phyloP scores from a whole-genome alignment of 2,329 filamentous ascomycete species.

The Biscogniauxia sp. region DNA sequence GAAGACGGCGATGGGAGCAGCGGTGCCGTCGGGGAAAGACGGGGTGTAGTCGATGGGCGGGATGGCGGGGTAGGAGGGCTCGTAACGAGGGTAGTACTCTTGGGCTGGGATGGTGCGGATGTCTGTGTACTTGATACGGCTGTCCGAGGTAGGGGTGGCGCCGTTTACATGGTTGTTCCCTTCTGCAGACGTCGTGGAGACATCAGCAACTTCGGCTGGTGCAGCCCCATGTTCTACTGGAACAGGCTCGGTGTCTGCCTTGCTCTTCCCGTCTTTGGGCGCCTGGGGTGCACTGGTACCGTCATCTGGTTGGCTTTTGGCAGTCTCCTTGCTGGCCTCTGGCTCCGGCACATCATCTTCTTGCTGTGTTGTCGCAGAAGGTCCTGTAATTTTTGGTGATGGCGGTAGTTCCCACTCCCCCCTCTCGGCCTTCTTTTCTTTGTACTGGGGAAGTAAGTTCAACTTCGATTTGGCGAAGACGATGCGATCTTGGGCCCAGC shows the following conservation, averaged over 20 bases:
- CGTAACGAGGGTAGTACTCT: constrained; percentile 4
- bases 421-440: constrained; percentile 18
- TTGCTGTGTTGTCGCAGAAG: background rate
- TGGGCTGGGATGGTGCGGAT: constrained; percentile 11
- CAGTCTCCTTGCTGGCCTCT: background rate
- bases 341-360: background rate
- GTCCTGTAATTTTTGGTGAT: background rate
- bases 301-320: background rate
- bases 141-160: background rate
- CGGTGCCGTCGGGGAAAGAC: background rate
- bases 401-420: constrained; percentile 19
- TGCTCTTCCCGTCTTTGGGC: background rate
- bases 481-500: constrained; percentile 23
- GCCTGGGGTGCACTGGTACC: background rate
- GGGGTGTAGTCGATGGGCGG: constrained; percentile 28
- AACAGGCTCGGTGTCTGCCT: background rate
- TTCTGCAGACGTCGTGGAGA: background rate
- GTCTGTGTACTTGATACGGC: constrained; percentile 12
- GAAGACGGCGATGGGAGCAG: constrained; percentile 25
- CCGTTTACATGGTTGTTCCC: background rate
- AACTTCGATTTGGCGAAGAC: constrained; percentile 26
- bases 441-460: constrained; percentile 24
- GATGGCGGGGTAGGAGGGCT: constrained; percentile 13
- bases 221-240: background rate
- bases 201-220: background rate